Evolutionary conservation across 371 early-diverging fungal species (phyloP).

Genomic region (Umbelopsis sp.): DNA sequence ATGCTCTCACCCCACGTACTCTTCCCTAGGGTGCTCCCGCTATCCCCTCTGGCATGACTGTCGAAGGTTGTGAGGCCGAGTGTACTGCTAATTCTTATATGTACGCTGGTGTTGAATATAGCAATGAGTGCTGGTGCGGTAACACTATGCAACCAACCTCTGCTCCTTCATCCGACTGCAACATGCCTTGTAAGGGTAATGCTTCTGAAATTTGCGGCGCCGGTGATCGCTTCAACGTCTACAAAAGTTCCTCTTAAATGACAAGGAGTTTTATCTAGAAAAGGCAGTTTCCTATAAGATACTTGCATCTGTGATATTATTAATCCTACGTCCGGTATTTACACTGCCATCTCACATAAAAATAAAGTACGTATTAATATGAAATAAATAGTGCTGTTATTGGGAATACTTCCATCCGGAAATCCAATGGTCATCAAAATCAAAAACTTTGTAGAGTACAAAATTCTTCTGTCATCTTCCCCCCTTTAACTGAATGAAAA

Average conservation of each 20-base stretch:
- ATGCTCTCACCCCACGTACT: slow-evolving; percentile 6
- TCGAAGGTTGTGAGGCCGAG: not conserved
- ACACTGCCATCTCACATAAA: no score
- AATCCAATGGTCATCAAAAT: no score
- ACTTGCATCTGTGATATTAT: no score
- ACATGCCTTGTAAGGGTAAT: slow-evolving; percentile 4
- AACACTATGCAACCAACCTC: slow-evolving; percentile 6
- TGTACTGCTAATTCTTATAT: not conserved
- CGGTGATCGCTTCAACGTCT: not conserved
- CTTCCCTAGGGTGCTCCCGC: not conserved
- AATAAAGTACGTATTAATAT: no score
- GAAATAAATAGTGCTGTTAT: no score
- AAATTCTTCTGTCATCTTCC: no score
- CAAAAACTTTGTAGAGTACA: no score
- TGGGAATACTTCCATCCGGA: no score
- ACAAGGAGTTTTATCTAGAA: no score
- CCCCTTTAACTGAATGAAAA: no score
- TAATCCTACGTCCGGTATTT: no score
- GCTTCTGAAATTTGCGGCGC: slow-evolving; percentile 4
- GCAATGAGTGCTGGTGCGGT: slow-evolving; percentile 14
- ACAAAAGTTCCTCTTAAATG: not conserved
- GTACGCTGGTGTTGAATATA: slow-evolving; percentile 8
- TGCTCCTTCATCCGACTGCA: not conserved
- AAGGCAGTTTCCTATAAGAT: no score
- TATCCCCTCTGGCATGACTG: not conserved